phyloP scores from a whole-genome alignment of 805 yeast genomes.

The Metschnikowia hibisci region DNA sequence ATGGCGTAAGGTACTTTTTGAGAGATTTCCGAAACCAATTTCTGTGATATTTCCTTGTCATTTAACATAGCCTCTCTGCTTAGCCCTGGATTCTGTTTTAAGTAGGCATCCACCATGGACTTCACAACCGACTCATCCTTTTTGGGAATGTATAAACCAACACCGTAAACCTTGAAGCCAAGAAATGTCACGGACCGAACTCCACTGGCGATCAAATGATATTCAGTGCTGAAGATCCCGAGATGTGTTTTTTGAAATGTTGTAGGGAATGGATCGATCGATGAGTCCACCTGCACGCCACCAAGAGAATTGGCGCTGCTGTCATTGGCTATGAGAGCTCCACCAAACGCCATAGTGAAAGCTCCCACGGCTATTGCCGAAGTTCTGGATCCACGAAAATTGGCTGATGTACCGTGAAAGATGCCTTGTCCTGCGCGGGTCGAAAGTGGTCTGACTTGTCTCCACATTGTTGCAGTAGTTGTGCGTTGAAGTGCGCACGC shows the following conservation, averaged over 20 bases:
- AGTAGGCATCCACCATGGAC: constrained; percentile 6
- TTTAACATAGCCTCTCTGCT: constrained; percentile 27
- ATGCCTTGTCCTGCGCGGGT: background rate
- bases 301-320: constrained; percentile 17
- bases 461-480: constrained; percentile 3
- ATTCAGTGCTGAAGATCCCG: constrained; percentile 31
- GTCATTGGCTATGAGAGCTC: constrained; percentile 19
- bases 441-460: constrained; percentile 1
- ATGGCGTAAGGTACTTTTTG: constrained; percentile 61
- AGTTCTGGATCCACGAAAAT: background rate
- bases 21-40: constrained; percentile 53
- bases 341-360: constrained; percentile 17
- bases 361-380: constrained; percentile 8
- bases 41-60: constrained; percentile 50
- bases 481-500: background rate
- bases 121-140: constrained; percentile 41
- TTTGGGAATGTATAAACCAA: constrained; percentile 73
- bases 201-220: constrained; percentile 71
- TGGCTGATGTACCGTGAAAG: background rate
- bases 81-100: constrained; percentile 7
- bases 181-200: constrained; percentile 79
- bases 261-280: constrained; percentile 48
- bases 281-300: constrained; percentile 44
- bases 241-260: constrained; percentile 6
- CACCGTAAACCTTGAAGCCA: constrained; percentile 77